Evolutionary conservation across 2,329 filamentous ascomycete species (phyloP).

Genomic region (Monilinia polystroma): DNA sequence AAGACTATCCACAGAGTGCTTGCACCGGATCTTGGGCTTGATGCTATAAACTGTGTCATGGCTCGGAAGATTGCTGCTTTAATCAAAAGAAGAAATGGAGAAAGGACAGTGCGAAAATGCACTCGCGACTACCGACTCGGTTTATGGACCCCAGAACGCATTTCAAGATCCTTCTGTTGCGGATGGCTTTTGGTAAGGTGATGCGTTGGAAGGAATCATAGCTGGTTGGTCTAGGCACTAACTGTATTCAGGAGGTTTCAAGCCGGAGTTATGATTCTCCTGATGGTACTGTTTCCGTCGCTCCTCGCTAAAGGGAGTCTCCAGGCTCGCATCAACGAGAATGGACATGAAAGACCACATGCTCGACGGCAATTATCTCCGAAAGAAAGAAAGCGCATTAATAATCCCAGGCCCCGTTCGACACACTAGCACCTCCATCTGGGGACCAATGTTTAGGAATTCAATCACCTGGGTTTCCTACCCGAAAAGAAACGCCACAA

Average conservation of each 20-base stretch:
- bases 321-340: conserved; percentile 42
- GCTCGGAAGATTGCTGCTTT: no score
- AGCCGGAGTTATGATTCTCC: conserved; percentile 1
- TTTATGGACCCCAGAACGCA: conserved; percentile 7
- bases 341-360: conserved; percentile 42
- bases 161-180: conserved; percentile 5
- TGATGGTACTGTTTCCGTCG: conserved; percentile 22
- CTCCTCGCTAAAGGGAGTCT: conserved; percentile 36
- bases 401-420: conserved; percentile 40
- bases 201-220: neutral
- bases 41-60: no score
- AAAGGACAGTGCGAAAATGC: neutral
- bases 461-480: conserved; percentile 42
- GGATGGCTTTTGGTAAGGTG: conserved; percentile 8
- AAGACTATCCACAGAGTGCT: no score
- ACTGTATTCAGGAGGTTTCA: neutral
- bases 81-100: no score
- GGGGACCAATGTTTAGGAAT: conserved; percentile 40
- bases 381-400: conserved; percentile 42
- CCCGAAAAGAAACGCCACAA: conserved; percentile 29
- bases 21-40: no score
- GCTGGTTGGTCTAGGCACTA: neutral
- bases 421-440: conserved; percentile 39
- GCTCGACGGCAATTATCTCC: conserved; percentile 39
- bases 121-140: neutral